A percentile compares a stretch with the other conserved stretches of the same genome.
phyloP scores from a whole-genome alignment of 768 basidiomycete genomes.

The Boletus rufocinnamomeus region DNA sequence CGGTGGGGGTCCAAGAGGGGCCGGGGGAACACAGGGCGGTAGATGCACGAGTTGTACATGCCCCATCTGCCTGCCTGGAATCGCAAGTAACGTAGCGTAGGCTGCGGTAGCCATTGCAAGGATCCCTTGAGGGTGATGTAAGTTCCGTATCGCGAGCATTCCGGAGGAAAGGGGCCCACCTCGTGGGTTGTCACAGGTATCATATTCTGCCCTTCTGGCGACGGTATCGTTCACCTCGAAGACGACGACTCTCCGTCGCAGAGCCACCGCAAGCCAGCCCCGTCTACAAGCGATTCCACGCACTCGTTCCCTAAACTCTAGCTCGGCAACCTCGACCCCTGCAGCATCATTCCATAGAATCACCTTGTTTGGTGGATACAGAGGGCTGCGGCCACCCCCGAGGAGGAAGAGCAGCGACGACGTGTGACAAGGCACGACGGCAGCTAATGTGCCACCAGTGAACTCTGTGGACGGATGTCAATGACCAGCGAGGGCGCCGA shows the following conservation, averaged over 20 bases:
- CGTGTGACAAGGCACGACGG: slow-evolving; percentile 75
- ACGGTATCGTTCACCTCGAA: slow-evolving; percentile 70
- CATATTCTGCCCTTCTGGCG: slow-evolving; percentile 72
- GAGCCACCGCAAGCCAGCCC: slow-evolving; percentile 81
- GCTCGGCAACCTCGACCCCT: slow-evolving; percentile 78
- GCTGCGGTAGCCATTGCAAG: slow-evolving; percentile 78
- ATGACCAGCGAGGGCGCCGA: slow-evolving; percentile 2
- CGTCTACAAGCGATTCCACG: slow-evolving; percentile 78
- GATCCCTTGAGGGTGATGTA: slow-evolving; percentile 53
- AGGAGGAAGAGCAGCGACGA: slow-evolving; percentile 84
- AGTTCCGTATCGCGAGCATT: slow-evolving; percentile 5
- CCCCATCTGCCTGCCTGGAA: slow-evolving; percentile 83
- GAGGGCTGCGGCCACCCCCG: slow-evolving; percentile 84
- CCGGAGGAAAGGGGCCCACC: slow-evolving; percentile 47
- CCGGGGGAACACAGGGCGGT: slow-evolving; percentile 71
- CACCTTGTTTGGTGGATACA: slow-evolving; percentile 91
- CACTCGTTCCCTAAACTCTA: slow-evolving; percentile 86
- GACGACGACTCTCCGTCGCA: slow-evolving; percentile 75
- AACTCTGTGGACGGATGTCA: slow-evolving; percentile 54
- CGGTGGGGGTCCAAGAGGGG: slow-evolving; percentile 56
- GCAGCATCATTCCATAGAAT: slow-evolving; percentile 84
- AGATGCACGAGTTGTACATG: slow-evolving; percentile 88
- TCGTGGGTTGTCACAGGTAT: slow-evolving; percentile 84
- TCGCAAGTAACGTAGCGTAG: slow-evolving; percentile 78
- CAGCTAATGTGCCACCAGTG: slow-evolving; percentile 74